Evolutionary conservation across 2,329 filamentous ascomycete species (phyloP).

Genomic region (Fusarium veterinarium): DNA sequence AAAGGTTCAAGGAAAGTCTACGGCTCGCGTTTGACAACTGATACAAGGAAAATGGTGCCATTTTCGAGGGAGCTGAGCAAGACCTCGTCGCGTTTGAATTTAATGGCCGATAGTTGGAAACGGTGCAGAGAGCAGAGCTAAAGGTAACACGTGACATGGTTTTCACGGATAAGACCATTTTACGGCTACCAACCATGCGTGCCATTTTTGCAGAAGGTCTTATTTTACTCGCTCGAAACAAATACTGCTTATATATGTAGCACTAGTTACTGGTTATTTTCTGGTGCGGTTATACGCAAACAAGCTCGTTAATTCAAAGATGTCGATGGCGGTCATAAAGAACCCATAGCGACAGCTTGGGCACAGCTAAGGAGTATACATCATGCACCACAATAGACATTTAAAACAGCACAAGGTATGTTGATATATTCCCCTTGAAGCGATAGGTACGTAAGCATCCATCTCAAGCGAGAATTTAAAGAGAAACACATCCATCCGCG

Average conservation of each 20-base stretch:
- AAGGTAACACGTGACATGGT: neutral
- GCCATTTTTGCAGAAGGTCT: neutral
- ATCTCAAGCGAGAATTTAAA: neutral
- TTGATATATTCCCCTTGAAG: neutral
- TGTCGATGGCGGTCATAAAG: neutral
- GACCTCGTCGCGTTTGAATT: neutral
- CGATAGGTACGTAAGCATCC: neutral
- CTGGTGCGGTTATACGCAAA: fast-evolving
- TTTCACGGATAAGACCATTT: neutral
- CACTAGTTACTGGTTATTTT: neutral
- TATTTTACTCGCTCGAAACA: too few relatives aligned
- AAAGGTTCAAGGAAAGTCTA: neutral
- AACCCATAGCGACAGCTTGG: too few relatives aligned
- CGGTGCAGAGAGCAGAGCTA: neutral
- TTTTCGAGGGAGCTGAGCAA: neutral
- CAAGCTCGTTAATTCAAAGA: neutral
- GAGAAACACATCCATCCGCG: slow-evolving; percentile 51
- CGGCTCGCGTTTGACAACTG: neutral
- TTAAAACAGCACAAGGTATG: neutral
- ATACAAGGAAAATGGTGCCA: neutral
- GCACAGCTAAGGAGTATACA: neutral
- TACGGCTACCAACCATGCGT: neutral
- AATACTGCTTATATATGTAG: neutral
- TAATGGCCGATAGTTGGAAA: neutral
- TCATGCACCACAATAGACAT: neutral